Evolutionary conservation across 2,329 filamentous ascomycete genomes (phyloP).

Genomic region (Aspergillus niger): DNA sequence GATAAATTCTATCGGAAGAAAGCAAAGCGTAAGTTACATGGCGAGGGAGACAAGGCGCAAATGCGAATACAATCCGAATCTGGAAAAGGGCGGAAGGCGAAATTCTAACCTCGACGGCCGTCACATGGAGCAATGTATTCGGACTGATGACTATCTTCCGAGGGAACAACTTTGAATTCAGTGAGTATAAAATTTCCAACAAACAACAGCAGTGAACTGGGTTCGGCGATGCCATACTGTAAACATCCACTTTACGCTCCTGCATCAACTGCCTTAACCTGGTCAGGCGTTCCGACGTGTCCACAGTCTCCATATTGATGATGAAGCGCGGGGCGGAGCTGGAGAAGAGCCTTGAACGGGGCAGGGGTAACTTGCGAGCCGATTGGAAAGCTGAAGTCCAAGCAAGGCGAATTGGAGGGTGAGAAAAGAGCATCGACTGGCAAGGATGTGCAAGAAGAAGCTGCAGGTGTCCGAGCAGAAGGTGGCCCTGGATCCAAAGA

Average conservation of each 20-base stretch:
- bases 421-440: constrained; percentile 40
- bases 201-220: constrained; percentile 7
- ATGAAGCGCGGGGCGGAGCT: constrained; percentile 37
- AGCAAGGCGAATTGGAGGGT: constrained; percentile 31
- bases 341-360: constrained; percentile 42
- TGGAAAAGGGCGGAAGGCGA: constrained; percentile 7
- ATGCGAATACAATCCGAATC: not conserved
- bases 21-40: constrained; percentile 18
- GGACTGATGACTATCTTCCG: constrained; percentile 95
- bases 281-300: constrained; percentile 75
- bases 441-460: constrained; percentile 9
- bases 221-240: constrained; percentile 62
- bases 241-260: constrained; percentile 82
- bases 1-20: constrained; percentile 66
- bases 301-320: constrained; percentile 72
- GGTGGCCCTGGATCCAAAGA: constrained; percentile 15
- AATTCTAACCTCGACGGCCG: constrained; percentile 68
- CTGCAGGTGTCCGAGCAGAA: constrained; percentile 22
- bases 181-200: constrained; percentile 36
- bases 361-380: constrained; percentile 25
- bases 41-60: constrained; percentile 8
- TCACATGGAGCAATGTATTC: constrained; percentile 98
- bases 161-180: constrained; percentile 74
- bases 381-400: constrained; percentile 34
- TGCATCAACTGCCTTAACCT: constrained; percentile 84